phyloP scores from a whole-genome alignment of 2,329 filamentous ascomycete species.

The Diaporthe sp. region DNA sequence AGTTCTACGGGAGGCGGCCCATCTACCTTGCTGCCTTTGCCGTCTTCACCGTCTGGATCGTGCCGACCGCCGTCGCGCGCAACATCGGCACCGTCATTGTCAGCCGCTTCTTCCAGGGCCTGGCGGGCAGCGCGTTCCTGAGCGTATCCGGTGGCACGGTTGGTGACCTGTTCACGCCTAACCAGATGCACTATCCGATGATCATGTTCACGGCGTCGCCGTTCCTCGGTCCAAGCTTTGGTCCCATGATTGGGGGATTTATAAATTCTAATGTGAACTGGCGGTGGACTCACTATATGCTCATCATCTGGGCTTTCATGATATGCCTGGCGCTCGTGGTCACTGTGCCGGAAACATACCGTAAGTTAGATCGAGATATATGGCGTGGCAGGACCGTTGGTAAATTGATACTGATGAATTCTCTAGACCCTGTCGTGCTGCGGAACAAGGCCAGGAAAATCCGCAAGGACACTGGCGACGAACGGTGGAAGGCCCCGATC shows the following conservation, averaged over 20 bases:
- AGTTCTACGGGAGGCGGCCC: constrained; percentile 86
- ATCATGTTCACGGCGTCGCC: constrained; percentile 79
- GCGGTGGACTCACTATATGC: constrained; percentile 87
- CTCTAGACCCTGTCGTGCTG: constrained; percentile 74
- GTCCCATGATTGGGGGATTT: constrained; percentile 79
- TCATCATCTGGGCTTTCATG: constrained; percentile 84
- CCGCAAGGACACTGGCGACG: constrained; percentile 82
- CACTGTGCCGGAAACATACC: constrained; percentile 91
- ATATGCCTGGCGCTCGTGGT: constrained; percentile 75
- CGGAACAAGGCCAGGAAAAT: constrained; percentile 78
- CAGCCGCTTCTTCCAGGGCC: constrained; percentile 81
- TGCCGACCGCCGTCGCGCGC: constrained; percentile 84
- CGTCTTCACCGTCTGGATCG: constrained; percentile 83
- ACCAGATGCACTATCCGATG: constrained; percentile 85
- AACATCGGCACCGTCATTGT: constrained; percentile 88
- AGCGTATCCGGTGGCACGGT: constrained; percentile 88
- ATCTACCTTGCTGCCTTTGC: constrained; percentile 84
- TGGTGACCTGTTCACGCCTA: constrained; percentile 79
- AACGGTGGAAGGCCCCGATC: constrained; percentile 81
- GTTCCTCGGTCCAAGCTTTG: constrained; percentile 72
- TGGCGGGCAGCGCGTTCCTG: constrained; percentile 77
- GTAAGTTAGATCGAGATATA: constrained; percentile 52
- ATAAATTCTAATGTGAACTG: constrained; percentile 83
- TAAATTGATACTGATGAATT: not conserved
- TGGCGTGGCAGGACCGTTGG: not conserved